Evolutionary conservation across 371 early-diverging fungal genomes (phyloP), one percentile per base, ranked within the genome.

Genomic region (Mucor plumbeus): DNA sequence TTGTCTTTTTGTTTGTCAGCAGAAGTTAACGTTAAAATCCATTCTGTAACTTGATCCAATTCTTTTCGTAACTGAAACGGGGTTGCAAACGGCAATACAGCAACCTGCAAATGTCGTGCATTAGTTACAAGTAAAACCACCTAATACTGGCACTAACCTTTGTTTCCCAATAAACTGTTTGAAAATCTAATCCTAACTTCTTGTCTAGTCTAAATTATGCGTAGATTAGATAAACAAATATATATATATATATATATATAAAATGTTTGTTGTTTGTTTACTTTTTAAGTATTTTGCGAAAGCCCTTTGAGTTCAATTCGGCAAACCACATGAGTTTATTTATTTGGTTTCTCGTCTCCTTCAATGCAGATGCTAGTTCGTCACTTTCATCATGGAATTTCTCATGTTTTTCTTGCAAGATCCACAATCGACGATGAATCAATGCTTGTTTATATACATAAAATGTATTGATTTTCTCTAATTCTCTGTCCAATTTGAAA

Each of bases 211-310:
- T 89, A 76, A 31, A 9, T 19, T 26, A 26, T 11, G 10, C 1
- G 15, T 41, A 5, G 7, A 31, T 5, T 11, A 53, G 53, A 26
- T 15, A 48, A 21, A 66, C 36, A 48, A 59, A 36, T 21, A 44
- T 56, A 59, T 35, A 44, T 50, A 55, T 17, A 40, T 59, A 5
- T n/a, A 21, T 38, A 1, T n/a, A n/a, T n/a, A 26, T 1, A 26
- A 26, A 36, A 15, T 59, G 40, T 59, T 59, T 65, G 59, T 59
- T 65, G 14, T 48, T 44, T 17, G 34, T 72, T 75, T 85, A 89
- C 90, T 91, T 91, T 80, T 91, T 91, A 41, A 90, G 78, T 63
- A 90, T 91, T 76, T 91, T 91, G 31, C 78, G 77, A 57, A 88
- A 86, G 0, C 89, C 91, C 33, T 88, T 84, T 21, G 81, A 72